Conservation (phyloP, 1,284 basidiomycete species). For the Golubevia pallescens region DNA sequence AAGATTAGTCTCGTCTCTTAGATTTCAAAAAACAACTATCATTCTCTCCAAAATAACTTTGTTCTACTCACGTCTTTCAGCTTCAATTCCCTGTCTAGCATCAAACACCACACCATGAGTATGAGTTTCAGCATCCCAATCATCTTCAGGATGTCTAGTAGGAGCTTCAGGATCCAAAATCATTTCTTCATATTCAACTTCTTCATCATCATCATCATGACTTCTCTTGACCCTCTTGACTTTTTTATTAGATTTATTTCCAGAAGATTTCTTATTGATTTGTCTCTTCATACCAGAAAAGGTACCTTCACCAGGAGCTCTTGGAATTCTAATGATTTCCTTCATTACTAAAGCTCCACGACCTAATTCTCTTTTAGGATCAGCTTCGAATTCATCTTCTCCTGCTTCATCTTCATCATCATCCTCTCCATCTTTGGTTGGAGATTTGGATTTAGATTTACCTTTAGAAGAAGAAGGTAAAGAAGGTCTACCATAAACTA, state of each 20-base stretch:
- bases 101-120: conserved; percentile 75
- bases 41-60: background rate
- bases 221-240: conserved; percentile 51
- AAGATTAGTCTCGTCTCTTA: background rate
- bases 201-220: conserved; percentile 65
- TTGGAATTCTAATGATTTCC: conserved; percentile 79
- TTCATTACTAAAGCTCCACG: conserved; percentile 74
- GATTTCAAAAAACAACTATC: background rate
- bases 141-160: conserved; percentile 68
- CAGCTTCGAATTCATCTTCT: conserved; percentile 41
- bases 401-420: conserved; percentile 18
- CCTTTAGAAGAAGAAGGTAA: too few relatives aligned
- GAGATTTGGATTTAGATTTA: too few relatives aligned
- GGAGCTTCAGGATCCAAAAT: conserved; percentile 68
- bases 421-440: background rate
- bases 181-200: conserved; percentile 20
- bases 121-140: conserved; percentile 83
- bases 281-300: conserved; percentile 40
- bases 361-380: conserved; percentile 19
- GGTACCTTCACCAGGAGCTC: conserved; percentile 68
- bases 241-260: conserved; percentile 18
- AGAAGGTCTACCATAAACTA: conserved; percentile 70
- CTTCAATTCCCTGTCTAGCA: conserved; percentile 72
- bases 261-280: conserved; percentile 2
- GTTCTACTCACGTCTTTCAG: conserved; percentile 76